Evolutionary conservation across 225 moss, liverwort and hornwort genomes (phyloP), one percentile per base, ranked within the genome.

Genomic region (Pseudoscleropodium purum): DNA sequence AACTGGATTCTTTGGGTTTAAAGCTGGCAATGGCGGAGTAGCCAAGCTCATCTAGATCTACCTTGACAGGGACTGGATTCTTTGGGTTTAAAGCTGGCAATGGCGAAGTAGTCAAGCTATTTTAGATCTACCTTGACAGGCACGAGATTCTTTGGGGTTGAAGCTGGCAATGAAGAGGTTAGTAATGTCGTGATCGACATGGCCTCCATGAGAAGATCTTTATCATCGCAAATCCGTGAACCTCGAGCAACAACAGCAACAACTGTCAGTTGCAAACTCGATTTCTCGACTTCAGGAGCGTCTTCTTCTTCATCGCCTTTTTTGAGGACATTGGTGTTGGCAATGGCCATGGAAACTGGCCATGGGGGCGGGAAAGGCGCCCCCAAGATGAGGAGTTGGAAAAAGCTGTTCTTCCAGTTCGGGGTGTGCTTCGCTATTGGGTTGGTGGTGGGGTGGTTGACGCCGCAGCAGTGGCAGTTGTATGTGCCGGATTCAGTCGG

Each of bases 371-470:
- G 43, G 64, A 92, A 90, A 90, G 89, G 88, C 15, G 74, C 59
- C 52, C 47, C 88, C 18, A 95, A 93, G 90, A 91, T 89, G 85
- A 91, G 90, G 51, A 87, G 88, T 79, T 93, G 93, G 95, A 90
- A 79, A 84, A 92, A 85, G 89, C 73, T 92, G 65, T 63, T 92
- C 77, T 54, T 91, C 15, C 93, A 93, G 89, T 91, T 93, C 59
- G 92, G 90, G 39, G 88, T 93, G 13, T 93, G 93, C 79, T 95
- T 95, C 86, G 64, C 43, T 18, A 15, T 93, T 15, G 95, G 95
- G 67, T 84, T 93, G 90, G 26, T 90, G 68, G 56, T 91, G 29
- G 95, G 95, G 47, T 89, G 89, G 89, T 70, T 84, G 20, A 84
- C 89, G 47, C 93, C 95, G 33, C 86, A 90, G 77, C 91, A 89